Conservation (phyloP, 441 rosid genomes). For the Dalechampia spathulata region DNA sequence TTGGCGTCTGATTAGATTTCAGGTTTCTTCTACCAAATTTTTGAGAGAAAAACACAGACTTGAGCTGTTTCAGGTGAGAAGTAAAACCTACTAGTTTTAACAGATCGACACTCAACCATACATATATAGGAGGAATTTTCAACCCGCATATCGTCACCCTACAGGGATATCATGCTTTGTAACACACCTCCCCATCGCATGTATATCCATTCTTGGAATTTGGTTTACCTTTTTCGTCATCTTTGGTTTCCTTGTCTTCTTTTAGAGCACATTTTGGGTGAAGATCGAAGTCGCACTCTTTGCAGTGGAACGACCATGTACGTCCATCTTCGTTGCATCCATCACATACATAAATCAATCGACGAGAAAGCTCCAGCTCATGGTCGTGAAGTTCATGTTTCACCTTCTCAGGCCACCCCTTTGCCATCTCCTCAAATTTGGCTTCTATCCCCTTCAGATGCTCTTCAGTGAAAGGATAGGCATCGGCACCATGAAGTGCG, state of each 20-base stretch:
- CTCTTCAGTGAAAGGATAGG: constrained; percentile 68
- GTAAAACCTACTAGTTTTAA: too few relatives aligned
- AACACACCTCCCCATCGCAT: constrained; percentile 55
- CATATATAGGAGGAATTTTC: too few relatives aligned
- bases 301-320: constrained; percentile 48
- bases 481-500: constrained; percentile 45
- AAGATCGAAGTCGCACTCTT: constrained; percentile 63
- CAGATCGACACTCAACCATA: too few relatives aligned
- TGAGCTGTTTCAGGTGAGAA: too few relatives aligned
- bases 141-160: too few relatives aligned
- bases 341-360: constrained; percentile 30
- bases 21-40: too few relatives aligned
- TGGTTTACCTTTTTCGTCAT: constrained; percentile 13
- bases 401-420: constrained; percentile 66
- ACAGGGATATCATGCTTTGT: constrained; percentile 16
- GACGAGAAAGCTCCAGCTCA: constrained; percentile 42
- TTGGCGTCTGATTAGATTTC: too few relatives aligned
- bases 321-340: constrained; percentile 36
- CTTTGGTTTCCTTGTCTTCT: constrained; percentile 21
- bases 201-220: constrained; percentile 39
- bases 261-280: constrained; percentile 56
- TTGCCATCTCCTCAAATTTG: constrained; percentile 37
- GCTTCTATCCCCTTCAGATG: constrained; percentile 41
- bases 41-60: too few relatives aligned
- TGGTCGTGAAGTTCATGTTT: constrained; percentile 56